Evolutionary conservation across 345 rosid genomes (phyloP), one percentile per base, ranked within the genome.

Genomic region (Streptanthus diversifolius): DNA sequence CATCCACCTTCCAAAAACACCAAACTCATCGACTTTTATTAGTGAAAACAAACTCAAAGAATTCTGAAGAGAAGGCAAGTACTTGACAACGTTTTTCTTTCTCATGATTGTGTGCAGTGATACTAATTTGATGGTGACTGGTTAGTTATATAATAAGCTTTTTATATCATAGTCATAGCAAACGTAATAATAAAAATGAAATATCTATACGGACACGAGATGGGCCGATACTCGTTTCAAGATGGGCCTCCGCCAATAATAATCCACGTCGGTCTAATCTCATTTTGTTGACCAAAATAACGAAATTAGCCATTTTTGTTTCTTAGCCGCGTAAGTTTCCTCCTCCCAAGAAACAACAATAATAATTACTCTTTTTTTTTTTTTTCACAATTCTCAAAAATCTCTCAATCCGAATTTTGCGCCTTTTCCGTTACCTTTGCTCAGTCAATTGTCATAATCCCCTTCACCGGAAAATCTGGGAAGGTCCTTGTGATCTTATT

Each of bases 71-170:
- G 36, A 58, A 48, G 13, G 10, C 7, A 41, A 82, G 80, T 87
- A 89, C 32, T 80, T 79, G 7, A 84, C 83, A 33, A 35, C 64
- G 29, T 77, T 82, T 87, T 71, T 80, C 69, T 77, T 82, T 87
- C 71, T 80, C 69, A 61, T 21, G 11, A 8, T 39, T 13, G 29
- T 29, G n/a, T n/a, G n/a, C n/a, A n/a, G n/a, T 22, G 27, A 25
- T 25, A 25, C 3, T 25, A 25, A 25, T 25, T 3, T 25, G 27
- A 25, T 25, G 2, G 24, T 22, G 1, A 2, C 2, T 22, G 24
- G 24, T 22, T 22, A 22, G 24, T 25, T 25, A 25, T 25, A 25
- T 3, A 25, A 25, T 25, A 25, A 25, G 27, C 27, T 3, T 25
- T 25, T 25, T 25, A 22, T 22, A 22, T 22, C 25, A 22, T n/a